These are phyloP conservation scores for Erucastrum elatum DNA, from an alignment of 345 rosid genomes.

Conservation along the genomic window DNA sequence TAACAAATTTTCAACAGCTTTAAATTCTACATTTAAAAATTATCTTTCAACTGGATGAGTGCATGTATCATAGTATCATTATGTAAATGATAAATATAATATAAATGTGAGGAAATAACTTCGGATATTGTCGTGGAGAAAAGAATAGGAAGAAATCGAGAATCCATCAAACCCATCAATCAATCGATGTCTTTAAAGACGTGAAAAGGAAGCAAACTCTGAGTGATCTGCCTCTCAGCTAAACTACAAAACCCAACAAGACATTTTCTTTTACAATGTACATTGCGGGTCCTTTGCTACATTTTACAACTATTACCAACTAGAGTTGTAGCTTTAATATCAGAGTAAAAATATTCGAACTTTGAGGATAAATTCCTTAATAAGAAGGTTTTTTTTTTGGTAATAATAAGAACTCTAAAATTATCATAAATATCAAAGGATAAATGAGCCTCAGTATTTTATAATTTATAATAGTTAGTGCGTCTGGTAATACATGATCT, in stretches of 20 bases:
- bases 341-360: not conserved
- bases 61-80: not conserved
- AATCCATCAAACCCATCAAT: constrained; percentile 47
- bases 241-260: constrained; percentile 33
- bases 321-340: not conserved
- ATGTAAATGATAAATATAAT: not conserved
- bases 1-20: not conserved
- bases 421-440: not conserved
- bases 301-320: not conserved
- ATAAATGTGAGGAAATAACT: not conserved
- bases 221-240: constrained; percentile 31
- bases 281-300: constrained; percentile 33
- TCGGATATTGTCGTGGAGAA: constrained; percentile 22
- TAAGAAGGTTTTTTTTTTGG: too few species aligned
- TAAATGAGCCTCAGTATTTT: not conserved
- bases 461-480: constrained; percentile 15
- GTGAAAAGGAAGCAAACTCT: constrained; percentile 63
- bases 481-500: constrained; percentile 8
- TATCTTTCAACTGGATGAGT: not conserved
- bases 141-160: constrained; percentile 41
- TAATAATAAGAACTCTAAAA: too few species aligned
- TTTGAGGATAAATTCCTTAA: not conserved
- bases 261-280: constrained; percentile 21
- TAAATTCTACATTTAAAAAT: not conserved
- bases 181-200: constrained; percentile 48